Evolutionary conservation across 306 rosid genomes (phyloP), one percentile per base, ranked within the genome.

Genomic region (Trifolium pratense): DNA sequence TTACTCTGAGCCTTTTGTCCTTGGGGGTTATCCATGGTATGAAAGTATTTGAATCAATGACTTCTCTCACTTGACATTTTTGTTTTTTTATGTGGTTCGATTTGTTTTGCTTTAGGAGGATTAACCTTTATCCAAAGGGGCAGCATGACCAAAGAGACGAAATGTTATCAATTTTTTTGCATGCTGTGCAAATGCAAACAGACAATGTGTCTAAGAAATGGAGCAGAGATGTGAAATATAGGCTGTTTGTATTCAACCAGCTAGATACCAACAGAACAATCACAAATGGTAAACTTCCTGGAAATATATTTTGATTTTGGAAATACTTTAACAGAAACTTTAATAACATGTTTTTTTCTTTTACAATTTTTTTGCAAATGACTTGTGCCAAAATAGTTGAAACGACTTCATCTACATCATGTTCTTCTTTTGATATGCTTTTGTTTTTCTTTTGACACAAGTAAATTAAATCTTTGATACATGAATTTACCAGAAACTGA

Each of bases 1-100:
- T 1, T 71, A n/a, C 60, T 78, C 81, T 0, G 68, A 70, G 15
- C 31, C 77, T 52, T 63, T 78, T 26, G 18, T 70, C 26, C 15
- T 78, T 0, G 60, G 49, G 1, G 82, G 82, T 7, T 15, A 52
- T 52, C 34, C 40, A 71, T 70, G 82, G 81, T 78, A 62, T 46
- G 31, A 0, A 32, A 32, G 4, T 52, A 9, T 42, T 23, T 56
- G 2, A 10, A 34, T 32, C 15, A 76, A 32, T 34, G 1, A 45
- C 6, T 32, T 59, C n/a, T n/a, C n/a, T n/a, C n/a, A n/a, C n/a
- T n/a, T n/a, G n/a, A n/a, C n/a, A n/a, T n/a, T n/a, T n/a, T n/a
- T n/a, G n/a, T n/a, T n/a, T 17, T 16, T 17, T 17, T 5, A 10
- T 42, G 6, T 40, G 11, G 3, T 42, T 21, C 7, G 2, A 37